Percentiles rank a stretch among this genome's conserved stretches.
Conservation (phyloP, 805 yeast species). For the Cyberlindnera japonica region DNA sequence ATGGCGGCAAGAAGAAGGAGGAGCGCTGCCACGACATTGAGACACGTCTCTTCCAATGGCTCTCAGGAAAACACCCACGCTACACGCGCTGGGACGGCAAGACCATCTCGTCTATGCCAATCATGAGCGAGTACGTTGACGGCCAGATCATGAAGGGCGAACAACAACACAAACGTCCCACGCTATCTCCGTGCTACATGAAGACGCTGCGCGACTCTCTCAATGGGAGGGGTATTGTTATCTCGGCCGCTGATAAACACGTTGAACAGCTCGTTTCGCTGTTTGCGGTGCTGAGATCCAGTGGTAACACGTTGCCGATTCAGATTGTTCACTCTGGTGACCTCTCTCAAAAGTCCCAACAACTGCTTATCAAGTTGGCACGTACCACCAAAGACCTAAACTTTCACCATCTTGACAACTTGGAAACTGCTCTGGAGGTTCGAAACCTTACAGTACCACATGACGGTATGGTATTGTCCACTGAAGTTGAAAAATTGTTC, state of each 20-base stretch:
- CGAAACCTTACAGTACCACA: slow-evolving; percentile 9
- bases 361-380: slow-evolving; percentile 34
- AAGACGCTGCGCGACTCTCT: slow-evolving; percentile 24
- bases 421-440: slow-evolving; percentile 3
- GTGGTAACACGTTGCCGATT: slow-evolving; percentile 37
- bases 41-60: slow-evolving; percentile 37
- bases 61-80: slow-evolving; percentile 33
- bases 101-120: slow-evolving; percentile 13
- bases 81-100: slow-evolving; percentile 39
- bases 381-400: slow-evolving; percentile 15
- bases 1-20: slow-evolving; percentile 4
- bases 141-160: slow-evolving; percentile 13
- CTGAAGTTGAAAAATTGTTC: slow-evolving; percentile 17
- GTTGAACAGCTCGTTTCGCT: slow-evolving; percentile 28
- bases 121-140: slow-evolving; percentile 14
- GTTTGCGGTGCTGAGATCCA: slow-evolving; percentile 38
- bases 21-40: slow-evolving; percentile 33
- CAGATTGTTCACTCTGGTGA: slow-evolving; percentile 38
- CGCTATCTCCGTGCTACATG: slow-evolving; percentile 29
- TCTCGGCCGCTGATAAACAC: slow-evolving; percentile 30
- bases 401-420: slow-evolving; percentile 14
- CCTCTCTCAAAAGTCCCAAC: slow-evolving; percentile 30
- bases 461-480: background rate
- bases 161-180: slow-evolving; percentile 17
- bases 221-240: slow-evolving; percentile 34